Evolutionary conservation across 2,329 filamentous ascomycete genomes (phyloP).

Genomic region (Cordyceps cicadae): DNA sequence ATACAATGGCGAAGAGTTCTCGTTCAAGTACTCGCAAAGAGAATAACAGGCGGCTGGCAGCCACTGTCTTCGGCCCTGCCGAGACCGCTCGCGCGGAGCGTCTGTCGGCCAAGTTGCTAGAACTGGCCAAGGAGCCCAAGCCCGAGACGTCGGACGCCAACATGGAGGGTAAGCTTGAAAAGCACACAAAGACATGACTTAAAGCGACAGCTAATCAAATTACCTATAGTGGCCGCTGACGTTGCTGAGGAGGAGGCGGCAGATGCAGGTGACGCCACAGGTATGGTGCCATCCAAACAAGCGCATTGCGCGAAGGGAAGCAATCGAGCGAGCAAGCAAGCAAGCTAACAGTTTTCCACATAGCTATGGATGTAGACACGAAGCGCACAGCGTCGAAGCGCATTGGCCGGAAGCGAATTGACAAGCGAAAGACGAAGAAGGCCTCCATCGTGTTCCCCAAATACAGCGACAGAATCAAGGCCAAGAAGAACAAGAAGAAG

Average conservation of each 20-base stretch:
- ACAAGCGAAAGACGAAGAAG: conserved; percentile 49
- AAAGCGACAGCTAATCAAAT: neutral
- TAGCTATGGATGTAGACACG: conserved; percentile 51
- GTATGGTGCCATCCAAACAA: conserved; percentile 7
- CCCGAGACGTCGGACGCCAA: conserved; percentile 46
- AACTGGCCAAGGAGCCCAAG: conserved; percentile 69
- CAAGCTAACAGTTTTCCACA: neutral
- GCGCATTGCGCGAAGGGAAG: neutral
- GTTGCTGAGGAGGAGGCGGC: conserved; percentile 22
- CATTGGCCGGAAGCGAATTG: conserved; percentile 42
- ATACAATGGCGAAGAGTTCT: conserved; percentile 77
- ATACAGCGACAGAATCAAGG: conserved; percentile 43
- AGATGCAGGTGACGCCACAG: conserved; percentile 18
- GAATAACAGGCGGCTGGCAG: conserved; percentile 75
- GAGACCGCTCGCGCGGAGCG: conserved; percentile 73
- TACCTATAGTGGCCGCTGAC: conserved; percentile 20
- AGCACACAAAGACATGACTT: conserved; percentile 7
- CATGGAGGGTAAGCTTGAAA: conserved; percentile 29
- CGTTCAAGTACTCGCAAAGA: conserved; percentile 71
- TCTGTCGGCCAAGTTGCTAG: conserved; percentile 76
- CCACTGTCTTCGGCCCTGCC: conserved; percentile 74
- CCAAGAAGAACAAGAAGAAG: conserved; percentile 31
- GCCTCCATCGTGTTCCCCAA: conserved; percentile 52
- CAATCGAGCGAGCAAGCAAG: neutral
- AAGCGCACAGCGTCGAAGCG: conserved; percentile 30